These are phyloP conservation scores for Fusarium continuum DNA, from an alignment of 2,329 filamentous ascomycete species.

Conservation along the genomic window DNA sequence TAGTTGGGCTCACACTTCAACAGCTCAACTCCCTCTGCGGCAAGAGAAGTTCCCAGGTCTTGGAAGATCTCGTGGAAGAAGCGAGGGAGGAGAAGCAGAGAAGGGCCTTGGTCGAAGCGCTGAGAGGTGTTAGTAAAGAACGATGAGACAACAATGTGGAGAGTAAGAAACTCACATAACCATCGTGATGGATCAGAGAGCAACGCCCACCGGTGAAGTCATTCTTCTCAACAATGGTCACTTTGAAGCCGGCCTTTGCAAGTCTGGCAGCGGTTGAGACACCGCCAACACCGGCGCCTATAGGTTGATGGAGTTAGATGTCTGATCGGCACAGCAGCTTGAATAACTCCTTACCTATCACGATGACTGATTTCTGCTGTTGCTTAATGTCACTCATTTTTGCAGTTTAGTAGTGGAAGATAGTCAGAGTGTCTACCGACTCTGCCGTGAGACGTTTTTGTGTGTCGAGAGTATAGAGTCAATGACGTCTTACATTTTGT, in stretches of 20 bases:
- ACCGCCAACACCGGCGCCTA: slow-evolving; percentile 76
- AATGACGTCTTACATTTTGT: slow-evolving; percentile 34
- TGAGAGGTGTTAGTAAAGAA: slow-evolving; percentile 39
- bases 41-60: slow-evolving; percentile 73
- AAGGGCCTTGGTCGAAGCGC: slow-evolving; percentile 81
- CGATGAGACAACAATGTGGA: not conserved
- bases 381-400: slow-evolving; percentile 26
- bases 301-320: not conserved
- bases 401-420: not conserved
- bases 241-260: slow-evolving; percentile 73
- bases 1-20: slow-evolving; percentile 81
- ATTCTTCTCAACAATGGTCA: slow-evolving; percentile 85
- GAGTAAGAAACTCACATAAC: slow-evolving; percentile 46
- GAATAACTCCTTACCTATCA: slow-evolving; percentile 36
- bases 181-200: slow-evolving; percentile 68
- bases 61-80: slow-evolving; percentile 75
- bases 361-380: slow-evolving; percentile 42
- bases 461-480: slow-evolving; percentile 18
- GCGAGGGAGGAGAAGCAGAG: slow-evolving; percentile 74
- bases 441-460: slow-evolving; percentile 14
- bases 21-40: slow-evolving; percentile 72
- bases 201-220: slow-evolving; percentile 76
- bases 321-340: not conserved
- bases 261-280: slow-evolving; percentile 77
- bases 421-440: not conserved